A percentile compares a stretch with the other conserved stretches of the same genome.
These are phyloP conservation scores for Syzygium aqueum DNA, from an alignment of 345 rosid genomes.

Conservation along the genomic window DNA sequence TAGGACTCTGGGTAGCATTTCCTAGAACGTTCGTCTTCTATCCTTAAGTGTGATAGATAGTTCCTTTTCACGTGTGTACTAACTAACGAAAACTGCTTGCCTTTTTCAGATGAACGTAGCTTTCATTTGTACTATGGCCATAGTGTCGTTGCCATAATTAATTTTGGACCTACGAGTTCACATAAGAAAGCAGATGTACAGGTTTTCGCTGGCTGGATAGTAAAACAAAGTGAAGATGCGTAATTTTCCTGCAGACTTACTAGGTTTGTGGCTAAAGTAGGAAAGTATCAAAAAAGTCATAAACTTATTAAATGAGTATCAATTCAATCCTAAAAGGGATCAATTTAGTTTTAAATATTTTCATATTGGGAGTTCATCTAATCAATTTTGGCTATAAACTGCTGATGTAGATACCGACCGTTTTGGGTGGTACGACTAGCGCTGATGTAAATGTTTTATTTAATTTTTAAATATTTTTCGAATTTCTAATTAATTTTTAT, in stretches of 20 bases:
- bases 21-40: not conserved
- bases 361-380: no score
- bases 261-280: not conserved
- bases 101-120: not conserved
- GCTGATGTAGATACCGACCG: no score
- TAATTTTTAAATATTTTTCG: no score
- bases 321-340: no score
- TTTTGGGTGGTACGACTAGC: no score
- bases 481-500: no score
- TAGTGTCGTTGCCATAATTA: not conserved
- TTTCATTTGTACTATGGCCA: not conserved
- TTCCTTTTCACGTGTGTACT: not conserved
- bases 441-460: no score
- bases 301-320: no score
- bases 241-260: not conserved
- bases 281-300: no score
- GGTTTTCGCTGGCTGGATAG: not conserved
- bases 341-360: no score
- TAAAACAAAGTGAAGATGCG: not conserved
- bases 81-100: not conserved
- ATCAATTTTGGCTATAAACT: no score
- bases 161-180: not conserved
- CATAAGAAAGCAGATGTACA: not conserved
- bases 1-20: not conserved
- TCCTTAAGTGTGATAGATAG: not conserved